Evolutionary conservation across 805 yeast species (phyloP).

Genomic region (Limtongozyma cylindracea): DNA sequence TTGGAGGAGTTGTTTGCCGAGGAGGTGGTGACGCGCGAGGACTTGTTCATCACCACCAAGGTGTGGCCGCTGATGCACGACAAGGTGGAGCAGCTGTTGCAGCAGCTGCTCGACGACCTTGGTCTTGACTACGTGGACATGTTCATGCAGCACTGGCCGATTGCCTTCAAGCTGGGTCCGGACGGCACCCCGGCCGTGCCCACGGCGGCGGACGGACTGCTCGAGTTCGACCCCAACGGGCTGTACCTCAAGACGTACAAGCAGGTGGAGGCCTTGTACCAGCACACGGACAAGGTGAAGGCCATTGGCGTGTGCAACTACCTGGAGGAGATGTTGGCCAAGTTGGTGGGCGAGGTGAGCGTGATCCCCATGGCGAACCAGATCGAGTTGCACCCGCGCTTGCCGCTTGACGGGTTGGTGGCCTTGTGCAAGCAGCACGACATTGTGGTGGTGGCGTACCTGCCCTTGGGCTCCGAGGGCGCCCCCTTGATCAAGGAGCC

Average conservation of each 20-base stretch:
- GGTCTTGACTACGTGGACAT: constrained; percentile 20
- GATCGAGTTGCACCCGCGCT: constrained; percentile 12
- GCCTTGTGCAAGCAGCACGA: constrained; percentile 11
- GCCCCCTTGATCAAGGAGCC: constrained; percentile 36
- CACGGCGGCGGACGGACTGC: constrained; percentile 10
- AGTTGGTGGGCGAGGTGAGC: constrained; percentile 7
- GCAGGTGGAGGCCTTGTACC: constrained; percentile 7
- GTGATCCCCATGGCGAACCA: constrained; percentile 26
- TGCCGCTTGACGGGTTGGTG: constrained; percentile 14
- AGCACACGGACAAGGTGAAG: constrained; percentile 10
- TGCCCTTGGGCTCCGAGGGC: constrained; percentile 40
- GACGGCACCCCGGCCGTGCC: constrained; percentile 14
- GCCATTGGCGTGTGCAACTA: constrained; percentile 38
- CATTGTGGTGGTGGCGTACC: constrained; percentile 23
- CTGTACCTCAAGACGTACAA: constrained; percentile 9
- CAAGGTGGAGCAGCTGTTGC: constrained; percentile 14
- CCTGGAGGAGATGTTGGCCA: constrained; percentile 8
- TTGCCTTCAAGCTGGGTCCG: constrained; percentile 13
- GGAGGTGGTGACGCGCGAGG: constrained; percentile 23
- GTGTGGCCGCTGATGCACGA: constrained; percentile 18
- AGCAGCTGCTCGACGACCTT: constrained; percentile 12
- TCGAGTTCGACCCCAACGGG: constrained; percentile 11
- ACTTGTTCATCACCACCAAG: constrained; percentile 11
- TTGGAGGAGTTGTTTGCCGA: constrained; percentile 19
- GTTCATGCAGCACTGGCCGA: constrained; percentile 23